A percentile compares a stretch with the other conserved stretches of the same genome.
Evolutionary conservation across 805 yeast genomes (phyloP).

Genomic region (Spathaspora gorwiae): DNA sequence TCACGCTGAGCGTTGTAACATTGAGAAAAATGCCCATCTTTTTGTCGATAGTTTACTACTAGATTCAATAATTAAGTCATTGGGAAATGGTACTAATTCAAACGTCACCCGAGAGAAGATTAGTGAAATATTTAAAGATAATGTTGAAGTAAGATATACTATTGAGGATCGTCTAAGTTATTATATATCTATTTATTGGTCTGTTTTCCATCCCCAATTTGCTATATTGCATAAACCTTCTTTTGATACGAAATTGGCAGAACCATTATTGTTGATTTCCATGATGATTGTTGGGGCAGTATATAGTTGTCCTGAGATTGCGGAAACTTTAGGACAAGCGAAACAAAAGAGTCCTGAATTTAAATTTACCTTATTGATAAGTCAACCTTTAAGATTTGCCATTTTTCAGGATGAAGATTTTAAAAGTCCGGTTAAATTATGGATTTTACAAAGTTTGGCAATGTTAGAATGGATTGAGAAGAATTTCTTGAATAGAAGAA

Average conservation of each 20-base stretch:
- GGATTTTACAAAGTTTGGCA: constrained; percentile 71
- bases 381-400: constrained; percentile 60
- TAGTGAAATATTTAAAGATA: constrained; percentile 1
- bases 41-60: constrained; percentile 35
- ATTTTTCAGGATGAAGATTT: constrained; percentile 69
- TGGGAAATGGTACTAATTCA: constrained; percentile 8
- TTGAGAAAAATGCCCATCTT: constrained; percentile 27
- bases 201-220: constrained; percentile 53
- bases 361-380: constrained; percentile 43
- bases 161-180: constrained; percentile 32
- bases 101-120: background rate
- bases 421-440: constrained; percentile 69
- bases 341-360: constrained; percentile 27
- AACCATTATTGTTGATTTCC: constrained; percentile 47
- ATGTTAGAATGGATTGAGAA: constrained; percentile 79
- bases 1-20: constrained; percentile 21
- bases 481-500: constrained; percentile 56
- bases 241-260: constrained; percentile 44
- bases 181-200: constrained; percentile 48
- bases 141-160: constrained; percentile 17
- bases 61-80: constrained; percentile 27
- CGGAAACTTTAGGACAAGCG: constrained; percentile 3
- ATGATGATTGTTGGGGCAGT: constrained; percentile 58
- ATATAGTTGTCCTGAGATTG: constrained; percentile 19
- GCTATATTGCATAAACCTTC: constrained; percentile 58